Evolutionary conservation across 768 basidiomycete species (phyloP), one percentile per base, ranked within the genome.

Genomic region (Mycena maculata): DNA sequence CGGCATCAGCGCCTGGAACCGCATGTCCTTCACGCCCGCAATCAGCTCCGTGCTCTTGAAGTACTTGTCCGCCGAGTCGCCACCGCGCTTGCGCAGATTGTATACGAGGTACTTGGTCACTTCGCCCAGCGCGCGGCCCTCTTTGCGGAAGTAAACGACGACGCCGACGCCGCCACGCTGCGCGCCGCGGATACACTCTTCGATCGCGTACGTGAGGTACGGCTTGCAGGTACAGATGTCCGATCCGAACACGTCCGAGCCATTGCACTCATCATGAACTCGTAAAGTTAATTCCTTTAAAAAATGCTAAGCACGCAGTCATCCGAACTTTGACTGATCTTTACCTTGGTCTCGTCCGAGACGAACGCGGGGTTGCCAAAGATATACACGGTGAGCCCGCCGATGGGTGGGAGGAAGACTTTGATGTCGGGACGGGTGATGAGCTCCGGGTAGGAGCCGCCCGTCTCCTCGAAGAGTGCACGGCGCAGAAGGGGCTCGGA

Each of bases 71-170:
- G 97, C 97, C 1, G 88, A 89, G 79, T 99, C 97, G 8, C 95
- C 96, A 4, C 92, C 93, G 47, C 97, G 91, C 80, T 99, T 98
- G 64, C 97, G 91, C 12, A 96, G 87, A 81, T 99, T 99, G 80
- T 99, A 99, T 9, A 98, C 96, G 50, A 97, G 88, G 79, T 96
- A 93, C 88, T 95, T 95, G 48, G 94, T 95, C 15, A 97, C 95
- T 78, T 98, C 96, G 3, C 96, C 96, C 1, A 98, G 83, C 0
- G 95, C 95, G 44, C 96, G 87, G 13, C 96, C 96, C 78, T 97
- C 95, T 76, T 97, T 96, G 60, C 95, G 86, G 87, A 97, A 96
- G 80, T 98, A 98, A 12, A 96, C 90, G 20, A 97, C 93, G 28
- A 95, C 86, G 22, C 97, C 97, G 27, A 98, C 94, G 27, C 97